A percentile compares a stretch with the other conserved stretches of the same genome.
Evolutionary conservation across 495 filamentous ascomycete species (phyloP).

Genomic region (Penicillium parvum): DNA sequence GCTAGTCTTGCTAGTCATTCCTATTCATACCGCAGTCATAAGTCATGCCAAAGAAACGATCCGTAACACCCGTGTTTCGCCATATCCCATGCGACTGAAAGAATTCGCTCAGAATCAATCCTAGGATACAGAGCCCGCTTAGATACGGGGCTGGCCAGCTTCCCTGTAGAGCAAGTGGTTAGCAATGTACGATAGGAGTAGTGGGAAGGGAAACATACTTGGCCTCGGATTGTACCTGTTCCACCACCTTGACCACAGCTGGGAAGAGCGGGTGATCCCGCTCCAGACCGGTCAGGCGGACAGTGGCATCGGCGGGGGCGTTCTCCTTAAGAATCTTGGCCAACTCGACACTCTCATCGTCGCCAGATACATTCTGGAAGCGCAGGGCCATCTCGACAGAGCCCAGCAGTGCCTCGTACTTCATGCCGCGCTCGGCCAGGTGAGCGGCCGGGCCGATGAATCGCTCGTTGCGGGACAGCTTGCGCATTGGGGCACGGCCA

Average conservation of each 20-base stretch:
- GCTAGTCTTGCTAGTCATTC: slow-evolving; percentile 6
- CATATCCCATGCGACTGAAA: slow-evolving; percentile 31
- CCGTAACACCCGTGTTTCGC: slow-evolving; percentile 27
- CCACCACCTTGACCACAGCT: slow-evolving; percentile 65
- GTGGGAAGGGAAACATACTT: slow-evolving; percentile 28
- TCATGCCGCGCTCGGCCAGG: slow-evolving; percentile 71
- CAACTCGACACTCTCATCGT: slow-evolving; percentile 79
- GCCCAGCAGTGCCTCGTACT: slow-evolving; percentile 64
- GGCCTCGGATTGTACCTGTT: slow-evolving; percentile 63
- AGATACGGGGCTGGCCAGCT: slow-evolving; percentile 28
- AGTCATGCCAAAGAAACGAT: slow-evolving; percentile 5
- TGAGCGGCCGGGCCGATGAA: slow-evolving; percentile 90
- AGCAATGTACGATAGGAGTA: neutral
- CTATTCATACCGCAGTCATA: slow-evolving; percentile 16
- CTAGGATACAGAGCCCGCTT: neutral
- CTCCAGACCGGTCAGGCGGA: slow-evolving; percentile 72
- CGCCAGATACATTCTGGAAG: slow-evolving; percentile 87
- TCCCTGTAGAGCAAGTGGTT: slow-evolving; percentile 15
- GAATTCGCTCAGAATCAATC: neutral
- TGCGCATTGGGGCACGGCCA: slow-evolving; percentile 88
- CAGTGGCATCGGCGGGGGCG: slow-evolving; percentile 59
- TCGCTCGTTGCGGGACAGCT: slow-evolving; percentile 86
- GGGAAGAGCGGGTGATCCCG: slow-evolving; percentile 67
- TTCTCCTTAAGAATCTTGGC: slow-evolving; percentile 75
- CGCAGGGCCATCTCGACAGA: slow-evolving; percentile 82